Evolutionary conservation across 1,139 yeast species (phyloP).

Genomic region (Suhomyces coccinellae): DNA sequence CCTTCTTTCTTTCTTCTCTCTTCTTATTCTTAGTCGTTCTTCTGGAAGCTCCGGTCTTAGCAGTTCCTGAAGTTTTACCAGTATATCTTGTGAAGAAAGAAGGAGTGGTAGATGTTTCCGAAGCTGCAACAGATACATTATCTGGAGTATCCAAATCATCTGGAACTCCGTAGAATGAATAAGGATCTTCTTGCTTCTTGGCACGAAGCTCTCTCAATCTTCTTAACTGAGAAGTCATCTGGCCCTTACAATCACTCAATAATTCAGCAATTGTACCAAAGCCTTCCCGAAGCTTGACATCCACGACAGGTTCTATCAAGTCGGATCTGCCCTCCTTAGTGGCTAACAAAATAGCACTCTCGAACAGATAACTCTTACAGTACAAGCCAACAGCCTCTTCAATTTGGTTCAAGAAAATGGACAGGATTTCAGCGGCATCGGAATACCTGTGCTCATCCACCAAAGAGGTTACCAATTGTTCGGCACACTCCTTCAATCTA

Average conservation of each 20-base stretch:
- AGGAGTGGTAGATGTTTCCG: slow-evolving; percentile 89
- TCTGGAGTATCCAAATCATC: slow-evolving; percentile 82
- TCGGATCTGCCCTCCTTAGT: slow-evolving; percentile 42
- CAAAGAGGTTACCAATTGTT: slow-evolving; percentile 57
- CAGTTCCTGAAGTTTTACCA: slow-evolving; percentile 93
- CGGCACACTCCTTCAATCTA: slow-evolving; percentile 47
- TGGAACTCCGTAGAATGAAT: slow-evolving; percentile 71
- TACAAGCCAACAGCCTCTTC: slow-evolving; percentile 64
- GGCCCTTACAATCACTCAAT: slow-evolving; percentile 87
- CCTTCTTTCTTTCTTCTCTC: slow-evolving; percentile 93
- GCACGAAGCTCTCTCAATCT: slow-evolving; percentile 82
- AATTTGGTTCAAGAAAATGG: slow-evolving; percentile 58
- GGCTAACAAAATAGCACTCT: slow-evolving; percentile 73
- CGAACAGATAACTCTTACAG: slow-evolving; percentile 76
- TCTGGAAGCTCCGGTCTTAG: slow-evolving; percentile 93
- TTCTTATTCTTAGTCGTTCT: slow-evolving; percentile 88
- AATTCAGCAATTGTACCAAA: slow-evolving; percentile 86
- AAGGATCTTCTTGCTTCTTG: slow-evolving; percentile 83
- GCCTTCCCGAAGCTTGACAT: slow-evolving; percentile 78
- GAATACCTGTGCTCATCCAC: slow-evolving; percentile 71
- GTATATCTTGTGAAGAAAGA: slow-evolving; percentile 95
- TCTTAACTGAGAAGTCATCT: slow-evolving; percentile 75
- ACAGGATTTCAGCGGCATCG: slow-evolving; percentile 82
- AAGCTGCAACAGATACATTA: slow-evolving; percentile 91
- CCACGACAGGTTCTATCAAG: slow-evolving; percentile 59